Conservation (phyloP, 768 basidiomycete species). For the Pisolithus microcarpus region DNA sequence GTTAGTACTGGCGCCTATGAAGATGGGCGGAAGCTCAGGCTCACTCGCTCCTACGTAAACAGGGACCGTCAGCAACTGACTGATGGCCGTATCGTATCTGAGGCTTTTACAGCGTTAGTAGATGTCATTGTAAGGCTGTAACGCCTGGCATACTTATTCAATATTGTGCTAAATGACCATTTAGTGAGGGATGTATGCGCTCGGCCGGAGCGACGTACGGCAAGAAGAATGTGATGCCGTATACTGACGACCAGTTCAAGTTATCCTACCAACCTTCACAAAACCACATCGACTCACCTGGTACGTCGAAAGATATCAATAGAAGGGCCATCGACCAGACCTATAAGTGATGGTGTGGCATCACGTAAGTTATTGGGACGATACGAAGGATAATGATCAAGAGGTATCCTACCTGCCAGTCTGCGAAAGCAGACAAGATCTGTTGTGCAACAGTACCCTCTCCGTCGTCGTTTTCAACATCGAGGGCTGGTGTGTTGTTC, state of each 20-base stretch:
- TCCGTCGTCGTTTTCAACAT: slow-evolving; percentile 60
- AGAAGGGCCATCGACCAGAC: slow-evolving; percentile 24
- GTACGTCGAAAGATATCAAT: slow-evolving; percentile 52
- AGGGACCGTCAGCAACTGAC: slow-evolving; percentile 59
- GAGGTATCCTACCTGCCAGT: slow-evolving; percentile 47
- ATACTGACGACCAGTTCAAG: slow-evolving; percentile 34
- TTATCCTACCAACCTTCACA: neutral
- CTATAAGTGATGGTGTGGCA: neutral
- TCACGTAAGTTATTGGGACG: neutral
- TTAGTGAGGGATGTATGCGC: neutral
- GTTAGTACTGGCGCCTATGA: neutral
- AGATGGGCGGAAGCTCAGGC: neutral
- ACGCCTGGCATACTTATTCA: neutral
- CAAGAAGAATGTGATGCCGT: slow-evolving; percentile 64
- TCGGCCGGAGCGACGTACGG: slow-evolving; percentile 40
- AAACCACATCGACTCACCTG: slow-evolving; percentile 39
- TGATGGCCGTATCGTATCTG: slow-evolving; percentile 48
- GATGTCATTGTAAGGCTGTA: neutral
- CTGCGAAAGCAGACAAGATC: slow-evolving; percentile 41
- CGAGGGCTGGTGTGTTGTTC: slow-evolving; percentile 39
- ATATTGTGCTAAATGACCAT: neutral
- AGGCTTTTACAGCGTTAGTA: slow-evolving; percentile 31
- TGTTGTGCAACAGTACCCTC: slow-evolving; percentile 47
- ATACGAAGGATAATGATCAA: no score
- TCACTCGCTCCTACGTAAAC: slow-evolving; percentile 58